A percentile compares a stretch with the other conserved stretches of the same genome.
Conservation (phyloP, 83 land plant genomes). For the Picea engelmannii region DNA sequence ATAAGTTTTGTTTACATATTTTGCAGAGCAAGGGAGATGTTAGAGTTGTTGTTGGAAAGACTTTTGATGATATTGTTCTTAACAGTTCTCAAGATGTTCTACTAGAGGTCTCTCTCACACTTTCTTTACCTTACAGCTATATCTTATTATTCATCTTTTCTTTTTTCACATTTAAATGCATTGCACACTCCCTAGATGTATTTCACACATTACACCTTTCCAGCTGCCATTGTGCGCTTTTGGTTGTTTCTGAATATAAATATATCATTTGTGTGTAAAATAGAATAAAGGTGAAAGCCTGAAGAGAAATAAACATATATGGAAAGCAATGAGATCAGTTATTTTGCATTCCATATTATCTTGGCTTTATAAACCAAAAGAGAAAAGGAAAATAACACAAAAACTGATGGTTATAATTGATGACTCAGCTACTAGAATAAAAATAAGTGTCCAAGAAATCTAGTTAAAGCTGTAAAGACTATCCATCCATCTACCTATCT, state of each 20-base stretch:
- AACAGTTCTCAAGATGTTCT: conserved; percentile 73
- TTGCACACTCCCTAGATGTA: neutral
- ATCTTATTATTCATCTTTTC: conserved; percentile 4
- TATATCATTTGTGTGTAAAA: neutral
- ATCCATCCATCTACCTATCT: neutral
- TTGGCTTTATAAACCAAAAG: neutral
- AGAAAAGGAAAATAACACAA: neutral
- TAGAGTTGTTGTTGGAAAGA: conserved; percentile 79
- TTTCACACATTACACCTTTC: neutral
- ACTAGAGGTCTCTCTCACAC: conserved; percentile 63
- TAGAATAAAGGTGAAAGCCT: neutral
- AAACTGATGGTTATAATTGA: neutral
- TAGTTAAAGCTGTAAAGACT: neutral
- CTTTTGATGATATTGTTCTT: conserved; percentile 78
- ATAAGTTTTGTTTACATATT: neutral
- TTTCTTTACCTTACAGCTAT: neutral
- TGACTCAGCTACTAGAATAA: neutral
- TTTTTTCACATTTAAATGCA: neutral
- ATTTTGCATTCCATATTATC: neutral
- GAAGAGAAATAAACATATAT: neutral
- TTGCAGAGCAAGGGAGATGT: conserved; percentile 67
- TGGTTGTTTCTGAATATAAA: neutral
- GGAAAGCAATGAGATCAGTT: neutral
- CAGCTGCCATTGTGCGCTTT: neutral
- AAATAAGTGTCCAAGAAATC: neutral